phyloP scores from a whole-genome alignment of 345 rosid genomes.

The Aethionema arabicum region DNA sequence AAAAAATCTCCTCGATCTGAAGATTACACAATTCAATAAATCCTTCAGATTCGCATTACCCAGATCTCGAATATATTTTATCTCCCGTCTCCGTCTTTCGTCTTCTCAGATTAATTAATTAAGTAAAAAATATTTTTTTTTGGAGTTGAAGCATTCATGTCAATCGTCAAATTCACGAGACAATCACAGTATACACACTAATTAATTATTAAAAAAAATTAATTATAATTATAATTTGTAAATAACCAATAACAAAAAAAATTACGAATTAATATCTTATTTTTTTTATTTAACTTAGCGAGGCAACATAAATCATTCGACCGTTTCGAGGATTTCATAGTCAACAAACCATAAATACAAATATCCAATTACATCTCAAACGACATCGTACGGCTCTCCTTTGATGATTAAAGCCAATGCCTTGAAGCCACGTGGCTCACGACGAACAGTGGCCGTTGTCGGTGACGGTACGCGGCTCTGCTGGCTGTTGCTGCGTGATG shows the following conservation, averaged over 20 bases:
- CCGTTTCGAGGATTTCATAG: background rate
- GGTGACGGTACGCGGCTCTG: constrained; percentile 25
- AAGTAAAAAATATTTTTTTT: constrained; percentile 12
- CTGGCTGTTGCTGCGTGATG: constrained; percentile 92
- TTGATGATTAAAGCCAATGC: constrained; percentile 6
- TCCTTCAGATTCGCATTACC: constrained; percentile 46
- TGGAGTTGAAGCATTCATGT: constrained; percentile 34
- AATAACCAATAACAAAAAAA: background rate
- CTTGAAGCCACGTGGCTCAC: background rate
- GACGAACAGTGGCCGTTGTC: constrained; percentile 10
- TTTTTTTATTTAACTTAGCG: background rate
- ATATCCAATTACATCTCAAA: background rate
- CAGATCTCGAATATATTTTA: constrained; percentile 29
- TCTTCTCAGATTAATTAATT: constrained; percentile 10
- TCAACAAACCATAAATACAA: background rate
- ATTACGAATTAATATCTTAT: background rate
- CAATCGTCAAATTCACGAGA: constrained; percentile 31
- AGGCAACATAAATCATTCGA: no score
- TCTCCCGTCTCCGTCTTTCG: background rate
- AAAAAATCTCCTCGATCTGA: constrained; percentile 12
- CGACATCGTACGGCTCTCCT: constrained; percentile 15
- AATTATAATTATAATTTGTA: no score
- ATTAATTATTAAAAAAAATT: background rate
- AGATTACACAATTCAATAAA: constrained; percentile 18
- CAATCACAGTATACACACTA: background rate